Evolutionary conservation across 257 asterid genomes (phyloP), one percentile per base, ranked within the genome.

Genomic region (Misopates orontium): DNA sequence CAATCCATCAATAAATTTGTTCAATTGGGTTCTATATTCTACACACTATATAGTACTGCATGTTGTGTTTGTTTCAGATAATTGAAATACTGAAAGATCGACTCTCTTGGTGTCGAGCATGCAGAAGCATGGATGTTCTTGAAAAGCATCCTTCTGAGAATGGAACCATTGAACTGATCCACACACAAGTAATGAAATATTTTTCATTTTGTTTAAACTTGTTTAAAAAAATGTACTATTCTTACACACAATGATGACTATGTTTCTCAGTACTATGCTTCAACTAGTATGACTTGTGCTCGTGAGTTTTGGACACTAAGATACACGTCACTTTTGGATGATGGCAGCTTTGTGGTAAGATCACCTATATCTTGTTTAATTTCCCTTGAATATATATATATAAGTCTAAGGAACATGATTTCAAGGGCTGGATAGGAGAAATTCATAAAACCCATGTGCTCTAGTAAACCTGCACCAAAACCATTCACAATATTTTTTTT

Each of bases 221-320:
- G n/a, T n/a, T n/a, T n/a, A n/a, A n/a, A n/a, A n/a, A n/a, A n/a
- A n/a, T n/a, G n/a, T n/a, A n/a, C n/a, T n/a, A n/a, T n/a, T n/a
- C n/a, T n/a, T n/a, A n/a, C n/a, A n/a, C n/a, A n/a, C n/a, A n/a
- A n/a, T n/a, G n/a, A n/a, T 23, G 1, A 62, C 40, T 40, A 10
- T 51, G 8, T 28, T 52, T 41, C 20, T 24, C 60, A 73, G 78
- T 53, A 28, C 17, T 61, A 67, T 73, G 65, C 74, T 67, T 47
- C 70, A 17, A 73, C 78, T 22, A 68, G 60, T 56, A 9, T 67
- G 66, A 70, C 71, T 14, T 42, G 42, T 61, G 66, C 78, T 61
- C 70, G 78, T 13, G 74, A 73, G 24, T 73, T 73, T 20, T 73
- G 74, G 78, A 73, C 70, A 8, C 24, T 73, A 19, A 61, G 78